Percentiles rank a stretch among this genome's conserved stretches.
These are phyloP conservation scores for Penicillium sp. DNA, from an alignment of 2,329 filamentous ascomycete genomes.

Conservation along the genomic window DNA sequence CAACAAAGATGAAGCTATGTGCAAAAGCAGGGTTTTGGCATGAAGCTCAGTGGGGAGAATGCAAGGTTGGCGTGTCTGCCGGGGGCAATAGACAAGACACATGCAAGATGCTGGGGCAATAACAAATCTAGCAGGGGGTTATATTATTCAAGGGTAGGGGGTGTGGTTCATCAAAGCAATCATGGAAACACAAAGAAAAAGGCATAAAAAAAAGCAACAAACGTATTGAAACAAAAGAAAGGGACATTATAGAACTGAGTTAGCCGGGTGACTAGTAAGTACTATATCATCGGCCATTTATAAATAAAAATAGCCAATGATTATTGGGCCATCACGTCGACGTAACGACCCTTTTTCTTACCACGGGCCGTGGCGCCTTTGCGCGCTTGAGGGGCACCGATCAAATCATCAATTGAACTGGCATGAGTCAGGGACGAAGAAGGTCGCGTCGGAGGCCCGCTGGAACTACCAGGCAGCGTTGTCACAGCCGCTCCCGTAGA, in stretches of 20 bases:
- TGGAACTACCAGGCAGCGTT: conserved; percentile 37
- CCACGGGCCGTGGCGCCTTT: conserved; percentile 65
- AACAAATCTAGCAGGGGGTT: conserved; percentile 19
- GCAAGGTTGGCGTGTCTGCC: conserved; percentile 15
- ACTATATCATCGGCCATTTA: neutral
- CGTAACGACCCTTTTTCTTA: conserved; percentile 81
- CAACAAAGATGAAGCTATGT: conserved; percentile 26
- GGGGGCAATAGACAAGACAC: conserved; percentile 12
- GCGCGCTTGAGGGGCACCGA: conserved; percentile 70
- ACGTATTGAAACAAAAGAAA: conserved; percentile 27
- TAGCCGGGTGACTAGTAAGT: conserved; percentile 1
- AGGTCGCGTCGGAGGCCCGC: conserved; percentile 58
- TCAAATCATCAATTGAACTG: conserved; percentile 90
- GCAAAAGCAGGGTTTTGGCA: conserved; percentile 17
- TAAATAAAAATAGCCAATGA: neutral
- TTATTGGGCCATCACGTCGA: conserved; percentile 87
- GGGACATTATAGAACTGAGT: conserved; percentile 18
- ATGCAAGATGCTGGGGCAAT: conserved; percentile 24
- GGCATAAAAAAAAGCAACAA: conserved; percentile 12
- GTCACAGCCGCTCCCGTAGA: conserved; percentile 37
- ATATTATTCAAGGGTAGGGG: conserved; percentile 7
- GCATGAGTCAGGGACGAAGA: conserved; percentile 82
- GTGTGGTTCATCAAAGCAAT: conserved; percentile 6
- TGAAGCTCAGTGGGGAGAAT: conserved; percentile 18
- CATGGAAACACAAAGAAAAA: conserved; percentile 9